Evolutionary conservation across 495 filamentous ascomycete genomes (phyloP).

Genomic region (Tuber umbilicatum): DNA sequence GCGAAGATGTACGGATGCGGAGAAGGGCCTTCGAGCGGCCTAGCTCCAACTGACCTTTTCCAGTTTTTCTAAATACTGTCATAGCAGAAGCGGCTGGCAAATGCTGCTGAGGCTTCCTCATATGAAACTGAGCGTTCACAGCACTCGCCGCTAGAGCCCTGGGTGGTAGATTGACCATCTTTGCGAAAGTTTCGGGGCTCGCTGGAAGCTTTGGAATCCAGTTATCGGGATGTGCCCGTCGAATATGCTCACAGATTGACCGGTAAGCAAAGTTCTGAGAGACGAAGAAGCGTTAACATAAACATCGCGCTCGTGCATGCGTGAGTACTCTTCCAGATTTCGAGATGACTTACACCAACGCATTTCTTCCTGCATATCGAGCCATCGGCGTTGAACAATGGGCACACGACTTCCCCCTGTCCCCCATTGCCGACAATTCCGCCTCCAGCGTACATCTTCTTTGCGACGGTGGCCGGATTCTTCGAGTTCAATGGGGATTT

Average conservation of each 20-base stretch:
- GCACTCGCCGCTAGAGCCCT: slow-evolving; percentile 8
- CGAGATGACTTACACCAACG: slow-evolving; percentile 70
- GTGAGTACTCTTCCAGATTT: slow-evolving; percentile 8
- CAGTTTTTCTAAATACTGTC: slow-evolving; percentile 24
- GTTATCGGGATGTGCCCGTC: slow-evolving; percentile 91
- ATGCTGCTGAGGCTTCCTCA: slow-evolving; percentile 19
- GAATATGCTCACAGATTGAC: slow-evolving; percentile 99
- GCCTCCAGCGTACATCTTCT: slow-evolving; percentile 32
- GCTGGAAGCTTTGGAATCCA: slow-evolving; percentile 98
- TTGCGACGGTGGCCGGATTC: slow-evolving; percentile 37
- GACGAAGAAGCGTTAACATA: slow-evolving; percentile 11
- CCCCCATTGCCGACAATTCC: slow-evolving; percentile 29
- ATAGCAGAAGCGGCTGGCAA: slow-evolving; percentile 19
- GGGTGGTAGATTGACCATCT: slow-evolving; percentile 38
- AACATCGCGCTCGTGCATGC: slow-evolving; percentile 17
- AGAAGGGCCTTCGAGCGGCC: neutral
- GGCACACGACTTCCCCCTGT: slow-evolving; percentile 77
- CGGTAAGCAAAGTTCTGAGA: slow-evolving; percentile 56
- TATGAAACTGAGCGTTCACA: slow-evolving; percentile 12
- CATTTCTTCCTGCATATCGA: slow-evolving; percentile 97
- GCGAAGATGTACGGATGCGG: neutral
- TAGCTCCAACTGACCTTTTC: slow-evolving; percentile 23
- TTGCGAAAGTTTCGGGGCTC: slow-evolving; percentile 86
- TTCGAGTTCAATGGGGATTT: slow-evolving; percentile 41
- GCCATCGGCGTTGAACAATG: slow-evolving; percentile 89